Percentiles rank a stretch among this genome's conserved stretches.
Evolutionary conservation across 768 basidiomycete genomes (phyloP).

Genomic region (Hygrophorus pudorinus): DNA sequence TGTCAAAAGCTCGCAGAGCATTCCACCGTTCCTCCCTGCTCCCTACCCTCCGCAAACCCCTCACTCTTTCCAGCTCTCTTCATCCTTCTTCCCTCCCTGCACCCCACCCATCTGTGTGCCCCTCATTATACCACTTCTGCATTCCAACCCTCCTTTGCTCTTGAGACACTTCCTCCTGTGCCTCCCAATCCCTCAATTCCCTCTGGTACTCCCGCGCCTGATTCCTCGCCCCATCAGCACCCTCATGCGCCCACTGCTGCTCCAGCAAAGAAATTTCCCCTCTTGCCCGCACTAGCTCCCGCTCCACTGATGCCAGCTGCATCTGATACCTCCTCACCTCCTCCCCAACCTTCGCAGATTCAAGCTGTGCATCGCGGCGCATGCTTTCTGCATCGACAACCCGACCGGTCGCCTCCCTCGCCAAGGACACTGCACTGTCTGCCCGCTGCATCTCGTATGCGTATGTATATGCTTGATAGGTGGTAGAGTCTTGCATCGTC

Average conservation of each 20-base stretch:
- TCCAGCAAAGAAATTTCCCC: conserved; percentile 27
- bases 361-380: conserved; percentile 25
- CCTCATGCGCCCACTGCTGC: conserved; percentile 25
- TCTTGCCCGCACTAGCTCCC: conserved; percentile 26
- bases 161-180: conserved; percentile 30
- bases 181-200: conserved; percentile 34
- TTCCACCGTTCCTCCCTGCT: conserved; percentile 40
- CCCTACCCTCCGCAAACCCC: conserved; percentile 32
- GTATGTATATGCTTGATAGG: too few species aligned
- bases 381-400: conserved; percentile 31
- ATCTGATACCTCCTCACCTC: conserved; percentile 38
- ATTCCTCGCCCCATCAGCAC: conserved; percentile 32
- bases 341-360: conserved; percentile 18
- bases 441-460: conserved; percentile 45
- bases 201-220: conserved; percentile 31
- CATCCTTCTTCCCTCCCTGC: conserved; percentile 37
- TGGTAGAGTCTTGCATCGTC: too few species aligned
- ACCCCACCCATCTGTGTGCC: conserved; percentile 33
- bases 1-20: conserved; percentile 50
- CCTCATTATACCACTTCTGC: conserved; percentile 34
- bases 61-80: conserved; percentile 13
- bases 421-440: conserved; percentile 41
- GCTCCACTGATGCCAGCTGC: conserved; percentile 36
- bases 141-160: conserved; percentile 31
- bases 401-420: conserved; percentile 29